These are phyloP conservation scores for Protomyces lactucae-debilis DNA, from an alignment of 1,139 yeast genomes.

Conservation along the genomic window DNA sequence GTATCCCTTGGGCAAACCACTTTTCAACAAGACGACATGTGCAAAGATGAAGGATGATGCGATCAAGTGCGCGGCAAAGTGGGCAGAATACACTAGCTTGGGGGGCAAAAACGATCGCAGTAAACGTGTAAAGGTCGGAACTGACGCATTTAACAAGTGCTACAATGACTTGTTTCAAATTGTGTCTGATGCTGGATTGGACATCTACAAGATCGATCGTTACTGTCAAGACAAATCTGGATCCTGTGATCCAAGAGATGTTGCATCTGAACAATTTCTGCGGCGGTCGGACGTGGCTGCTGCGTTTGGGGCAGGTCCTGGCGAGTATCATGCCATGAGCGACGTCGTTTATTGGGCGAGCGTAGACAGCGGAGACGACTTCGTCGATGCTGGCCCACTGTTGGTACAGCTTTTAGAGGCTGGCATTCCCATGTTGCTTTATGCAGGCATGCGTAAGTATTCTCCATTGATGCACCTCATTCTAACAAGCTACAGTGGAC, in stretches of 20 bases:
- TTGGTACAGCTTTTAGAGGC: constrained; percentile 39
- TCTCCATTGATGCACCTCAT: too few relatives aligned
- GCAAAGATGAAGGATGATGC: constrained; percentile 62
- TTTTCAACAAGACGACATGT: constrained; percentile 74
- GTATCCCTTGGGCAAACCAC: constrained; percentile 51
- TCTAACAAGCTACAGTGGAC: constrained; percentile 54
- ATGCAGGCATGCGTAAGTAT: constrained; percentile 52
- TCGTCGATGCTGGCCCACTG: constrained; percentile 7
- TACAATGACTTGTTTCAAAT: constrained; percentile 71
- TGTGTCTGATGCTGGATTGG: constrained; percentile 76
- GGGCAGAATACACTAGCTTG: constrained; percentile 54
- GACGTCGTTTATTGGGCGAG: constrained; percentile 57
- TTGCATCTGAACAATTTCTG: too few relatives aligned
- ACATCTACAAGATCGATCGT: constrained; percentile 87
- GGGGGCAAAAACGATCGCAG: constrained; percentile 71
- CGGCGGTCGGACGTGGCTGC: too few relatives aligned
- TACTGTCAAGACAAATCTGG: constrained; percentile 81
- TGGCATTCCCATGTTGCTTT: constrained; percentile 66
- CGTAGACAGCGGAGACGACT: neutral
- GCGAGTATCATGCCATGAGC: constrained; percentile 48
- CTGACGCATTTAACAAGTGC: constrained; percentile 91
- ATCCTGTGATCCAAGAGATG: constrained; percentile 36
- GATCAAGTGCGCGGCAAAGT: constrained; percentile 58
- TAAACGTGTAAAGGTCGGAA: constrained; percentile 71
- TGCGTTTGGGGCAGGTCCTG: too few relatives aligned